Base-by-base conservation (phyloP, 257 asterid species). In the Penstemon davidsonii region DNA sequence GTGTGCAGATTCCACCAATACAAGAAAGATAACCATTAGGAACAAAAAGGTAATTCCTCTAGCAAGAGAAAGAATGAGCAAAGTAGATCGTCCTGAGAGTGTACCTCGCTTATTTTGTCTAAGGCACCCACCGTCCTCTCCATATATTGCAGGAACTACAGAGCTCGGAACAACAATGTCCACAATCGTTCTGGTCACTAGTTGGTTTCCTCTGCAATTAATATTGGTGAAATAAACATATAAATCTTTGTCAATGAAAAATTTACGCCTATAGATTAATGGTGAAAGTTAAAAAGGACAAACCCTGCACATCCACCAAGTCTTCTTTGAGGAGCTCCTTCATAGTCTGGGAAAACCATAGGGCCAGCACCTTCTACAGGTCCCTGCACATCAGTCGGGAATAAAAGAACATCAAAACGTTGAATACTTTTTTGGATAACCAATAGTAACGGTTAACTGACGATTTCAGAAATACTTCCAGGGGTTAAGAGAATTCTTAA, bases 91-190 rank as follows among this genome's bases (percentile, higher is more conserved):
- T 63, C 33, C 53, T 10, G 43, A 58, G 47, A 44, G 68, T 58
- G 65, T 78, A 93, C 99, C 95, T 88, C 96, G n/a, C 93, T 90
- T 71, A 93, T 87, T n/a, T 76, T 84, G 90, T 73, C 86, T 80
- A 33, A 93, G 79, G 76, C 97, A 93, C 54, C 92, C 97, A 75
- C 98, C 98, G 49, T 81, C 96, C 72, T 86, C 92, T 52, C 97
- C 98, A 75, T 84, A 86, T 69, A 93, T 88, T 51, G 93, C 92
- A 75, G 95, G 95, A 80, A 93, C 91, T 71, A 80, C 95, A 62
- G 83, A 82, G 72, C 96, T 85, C 58, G 98, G 98, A 73, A 90
- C 96, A 64, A 88, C 95, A 10, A 93, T 97, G 83, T 93, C 97
- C 80, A n/a, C n/a, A n/a, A n/a, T n/a, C n/a, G n/a, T n/a, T n/a